These are phyloP conservation scores for Glomus cerebriforme DNA, from an alignment of 192 early-diverging fungal species.

Conservation along the genomic window DNA sequence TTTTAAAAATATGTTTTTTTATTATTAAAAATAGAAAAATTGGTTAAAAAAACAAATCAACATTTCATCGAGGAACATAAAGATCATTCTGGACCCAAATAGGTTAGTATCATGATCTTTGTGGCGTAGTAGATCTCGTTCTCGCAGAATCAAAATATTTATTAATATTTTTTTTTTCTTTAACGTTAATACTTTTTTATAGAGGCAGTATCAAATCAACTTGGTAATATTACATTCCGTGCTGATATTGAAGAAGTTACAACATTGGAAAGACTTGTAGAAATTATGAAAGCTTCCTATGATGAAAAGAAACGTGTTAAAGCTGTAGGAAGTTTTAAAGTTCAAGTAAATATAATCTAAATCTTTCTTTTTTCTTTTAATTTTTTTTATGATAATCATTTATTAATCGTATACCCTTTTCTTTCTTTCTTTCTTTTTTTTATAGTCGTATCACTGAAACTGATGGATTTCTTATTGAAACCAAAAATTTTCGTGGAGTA, in stretches of 20 bases:
- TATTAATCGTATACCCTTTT: not conserved
- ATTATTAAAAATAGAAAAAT: not conserved
- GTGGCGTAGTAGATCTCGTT: not conserved
- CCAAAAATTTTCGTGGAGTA: not conserved
- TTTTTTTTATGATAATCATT: too few species aligned
- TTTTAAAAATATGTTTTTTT: too few species aligned
- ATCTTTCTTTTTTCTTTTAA: too few species aligned
- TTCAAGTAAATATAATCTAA: constrained; percentile 2
- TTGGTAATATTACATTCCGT: not conserved
- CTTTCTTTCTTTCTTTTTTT: not conserved
- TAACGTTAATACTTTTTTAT: not conserved
- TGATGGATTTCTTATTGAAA: not conserved
- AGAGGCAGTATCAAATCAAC: not conserved
- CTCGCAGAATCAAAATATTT: not conserved
- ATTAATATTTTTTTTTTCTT: too few species aligned
- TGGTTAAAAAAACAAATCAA: not conserved
- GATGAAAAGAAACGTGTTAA: constrained; percentile 1
- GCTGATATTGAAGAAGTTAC: constrained; percentile 8
- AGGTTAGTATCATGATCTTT: not conserved
- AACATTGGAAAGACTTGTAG: not conserved
- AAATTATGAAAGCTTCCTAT: not conserved
- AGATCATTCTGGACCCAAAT: not conserved
- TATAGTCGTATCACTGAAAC: not conserved
- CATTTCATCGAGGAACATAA: not conserved
- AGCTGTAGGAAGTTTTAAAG: not conserved